Conservation (phyloP, 805 yeast species). For the Candida piceae region DNA sequence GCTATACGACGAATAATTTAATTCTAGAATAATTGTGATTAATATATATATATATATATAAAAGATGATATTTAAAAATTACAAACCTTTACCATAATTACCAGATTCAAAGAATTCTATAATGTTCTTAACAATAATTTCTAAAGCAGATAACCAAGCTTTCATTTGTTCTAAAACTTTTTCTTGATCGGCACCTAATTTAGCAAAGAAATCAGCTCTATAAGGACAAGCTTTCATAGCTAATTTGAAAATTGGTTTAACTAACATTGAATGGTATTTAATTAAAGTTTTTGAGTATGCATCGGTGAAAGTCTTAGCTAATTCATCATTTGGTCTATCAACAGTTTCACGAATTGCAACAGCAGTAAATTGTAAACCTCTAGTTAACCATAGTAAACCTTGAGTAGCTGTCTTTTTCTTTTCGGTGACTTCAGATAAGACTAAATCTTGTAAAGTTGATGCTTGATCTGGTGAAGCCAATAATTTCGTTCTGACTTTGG, state of each 20-base stretch:
- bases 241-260: conserved; percentile 82
- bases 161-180: conserved; percentile 60
- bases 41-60: too few relatives aligned
- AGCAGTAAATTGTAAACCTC: conserved; percentile 90
- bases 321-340: conserved; percentile 56
- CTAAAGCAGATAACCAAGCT: conserved; percentile 74
- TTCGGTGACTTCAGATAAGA: conserved; percentile 63
- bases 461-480: conserved; percentile 59
- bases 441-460: conserved; percentile 71
- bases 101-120: conserved; percentile 73
- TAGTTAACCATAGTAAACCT: conserved; percentile 80
- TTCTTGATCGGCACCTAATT: conserved; percentile 72
- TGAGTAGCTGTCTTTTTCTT: conserved; percentile 80
- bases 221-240: conserved; percentile 97
- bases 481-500: conserved; percentile 63
- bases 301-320: conserved; percentile 72
- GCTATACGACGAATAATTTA: too few relatives aligned
- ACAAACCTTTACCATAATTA: conserved; percentile 85
- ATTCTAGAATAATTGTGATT: too few relatives aligned
- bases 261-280: conserved; percentile 74
- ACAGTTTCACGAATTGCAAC: conserved; percentile 80
- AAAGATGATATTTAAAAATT: conserved; percentile 18
- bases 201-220: conserved; percentile 76
- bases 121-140: conserved; percentile 65
- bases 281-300: conserved; percentile 79